These are phyloP conservation scores for Lentinus brumalis DNA, from an alignment of 768 basidiomycete species.

Conservation along the genomic window DNA sequence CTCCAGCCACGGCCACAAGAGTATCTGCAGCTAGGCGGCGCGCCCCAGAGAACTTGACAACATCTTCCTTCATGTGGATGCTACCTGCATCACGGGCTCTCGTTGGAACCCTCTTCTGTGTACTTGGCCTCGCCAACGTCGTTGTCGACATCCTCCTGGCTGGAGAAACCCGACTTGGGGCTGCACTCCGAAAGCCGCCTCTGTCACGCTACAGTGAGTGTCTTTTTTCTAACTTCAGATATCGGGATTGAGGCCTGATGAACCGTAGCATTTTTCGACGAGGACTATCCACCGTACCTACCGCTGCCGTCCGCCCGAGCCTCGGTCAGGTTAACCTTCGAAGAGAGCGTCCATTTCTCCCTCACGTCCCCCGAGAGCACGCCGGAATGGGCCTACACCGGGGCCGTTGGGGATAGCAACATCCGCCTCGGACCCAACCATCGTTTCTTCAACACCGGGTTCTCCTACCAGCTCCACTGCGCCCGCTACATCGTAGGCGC, in stretches of 20 bases:
- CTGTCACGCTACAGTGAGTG: neutral
- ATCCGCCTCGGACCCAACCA: constrained; percentile 29
- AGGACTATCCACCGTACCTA: neutral
- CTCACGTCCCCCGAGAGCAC: constrained; percentile 26
- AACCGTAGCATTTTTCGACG: neutral
- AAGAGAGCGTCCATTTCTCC: constrained; percentile 36
- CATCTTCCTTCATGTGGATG: neutral
- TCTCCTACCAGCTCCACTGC: constrained; percentile 30
- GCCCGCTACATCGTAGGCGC: constrained; percentile 16
- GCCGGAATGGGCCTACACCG: constrained; percentile 33
- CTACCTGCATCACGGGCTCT: neutral
- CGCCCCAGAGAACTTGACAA: neutral
- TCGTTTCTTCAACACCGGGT: constrained; percentile 30
- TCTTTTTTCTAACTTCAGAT: neutral
- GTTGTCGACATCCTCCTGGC: neutral
- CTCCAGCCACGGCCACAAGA: too few relatives aligned
- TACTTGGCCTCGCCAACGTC: neutral
- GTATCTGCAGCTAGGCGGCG: neutral
- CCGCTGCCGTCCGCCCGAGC: neutral
- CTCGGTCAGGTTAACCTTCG: constrained; percentile 6
- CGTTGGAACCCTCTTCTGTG: neutral
- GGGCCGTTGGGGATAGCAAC: constrained; percentile 25
- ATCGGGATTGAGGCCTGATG: too few relatives aligned
- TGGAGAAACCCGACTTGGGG: neutral
- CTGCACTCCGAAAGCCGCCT: neutral